phyloP scores from a whole-genome alignment of 2,329 filamentous ascomycete genomes.

The Metarhizium album region DNA sequence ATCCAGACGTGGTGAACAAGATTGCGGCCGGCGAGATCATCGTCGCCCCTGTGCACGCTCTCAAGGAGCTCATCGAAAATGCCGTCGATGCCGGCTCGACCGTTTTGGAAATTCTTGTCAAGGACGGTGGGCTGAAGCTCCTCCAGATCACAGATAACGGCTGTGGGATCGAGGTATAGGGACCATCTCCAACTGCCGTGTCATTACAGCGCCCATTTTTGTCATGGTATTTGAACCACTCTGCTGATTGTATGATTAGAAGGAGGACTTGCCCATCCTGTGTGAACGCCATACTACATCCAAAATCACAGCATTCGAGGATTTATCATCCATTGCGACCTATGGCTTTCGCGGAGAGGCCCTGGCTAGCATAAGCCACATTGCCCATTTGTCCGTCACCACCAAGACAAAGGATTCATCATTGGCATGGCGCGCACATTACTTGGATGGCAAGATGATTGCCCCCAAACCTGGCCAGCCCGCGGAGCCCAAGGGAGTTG shows the following conservation, averaged over 20 bases:
- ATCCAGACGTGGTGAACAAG: constrained; percentile 93
- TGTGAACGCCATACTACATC: constrained; percentile 97
- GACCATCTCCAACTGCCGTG: constrained; percentile 6
- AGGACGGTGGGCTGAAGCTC: constrained; percentile 89
- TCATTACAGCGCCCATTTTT: neutral
- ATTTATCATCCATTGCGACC: constrained; percentile 78
- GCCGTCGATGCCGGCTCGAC: constrained; percentile 96
- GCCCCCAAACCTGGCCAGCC: constrained; percentile 81
- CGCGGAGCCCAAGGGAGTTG: constrained; percentile 75
- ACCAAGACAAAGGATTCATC: constrained; percentile 84
- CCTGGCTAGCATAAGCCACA: constrained; percentile 94
- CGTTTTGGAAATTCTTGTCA: constrained; percentile 78
- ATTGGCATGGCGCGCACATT: constrained; percentile 84
- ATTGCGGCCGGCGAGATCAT: constrained; percentile 98
- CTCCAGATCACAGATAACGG: constrained; percentile 97
- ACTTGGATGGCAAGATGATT: constrained; percentile 69
- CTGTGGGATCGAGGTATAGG: constrained; percentile 75
- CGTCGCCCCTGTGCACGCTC: constrained; percentile 85
- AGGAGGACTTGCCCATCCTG: constrained; percentile 81
- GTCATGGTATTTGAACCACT: neutral
- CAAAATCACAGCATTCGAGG: constrained; percentile 88
- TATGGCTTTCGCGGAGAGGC: constrained; percentile 98
- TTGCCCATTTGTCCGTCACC: constrained; percentile 89
- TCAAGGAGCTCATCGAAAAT: constrained; percentile 96
- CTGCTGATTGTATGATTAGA: constrained; percentile 36